Evolutionary conservation across 805 yeast genomes (phyloP).

Genomic region (Lachancea sp.): DNA sequence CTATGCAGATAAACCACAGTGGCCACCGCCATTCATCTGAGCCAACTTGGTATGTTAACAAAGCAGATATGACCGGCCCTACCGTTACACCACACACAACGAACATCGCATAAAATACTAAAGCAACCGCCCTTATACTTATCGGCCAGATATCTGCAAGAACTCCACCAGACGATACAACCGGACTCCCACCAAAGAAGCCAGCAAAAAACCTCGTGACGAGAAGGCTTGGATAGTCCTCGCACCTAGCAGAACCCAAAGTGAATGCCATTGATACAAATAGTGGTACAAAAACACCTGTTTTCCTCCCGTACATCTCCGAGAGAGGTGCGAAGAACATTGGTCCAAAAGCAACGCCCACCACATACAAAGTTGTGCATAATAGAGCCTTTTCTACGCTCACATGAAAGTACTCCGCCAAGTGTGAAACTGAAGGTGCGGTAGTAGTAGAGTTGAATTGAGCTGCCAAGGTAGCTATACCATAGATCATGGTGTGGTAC

Average conservation of each 20-base stretch:
- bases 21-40: slow-evolving; percentile 1
- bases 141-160: slow-evolving; percentile 1
- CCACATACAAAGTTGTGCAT: slow-evolving; percentile 39
- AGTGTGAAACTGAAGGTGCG: not conserved
- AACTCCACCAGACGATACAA: slow-evolving; percentile 1
- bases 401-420: not conserved
- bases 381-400: slow-evolving; percentile 1
- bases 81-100: slow-evolving; percentile 1
- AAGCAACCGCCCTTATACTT: not conserved
- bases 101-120: not conserved
- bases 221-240: slow-evolving; percentile 1
- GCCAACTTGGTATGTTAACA: slow-evolving; percentile 1
- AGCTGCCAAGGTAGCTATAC: not conserved
- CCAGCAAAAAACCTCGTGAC: slow-evolving; percentile 1
- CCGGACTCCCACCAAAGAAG: not conserved
- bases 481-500: slow-evolving; percentile 1
- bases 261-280: slow-evolving; percentile 34
- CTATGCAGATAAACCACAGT: not conserved
- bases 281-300: slow-evolving; percentile 44
- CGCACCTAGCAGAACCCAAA: not conserved
- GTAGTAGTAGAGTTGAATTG: not conserved
- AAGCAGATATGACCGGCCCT: slow-evolving; percentile 1
- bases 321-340: slow-evolving; percentile 56
- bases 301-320: slow-evolving; percentile 55
- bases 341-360: slow-evolving; percentile 52